Evolutionary conservation across 1,284 basidiomycete species (phyloP), one percentile per base, ranked within the genome.

Genomic region (Moniliella sp.): DNA sequence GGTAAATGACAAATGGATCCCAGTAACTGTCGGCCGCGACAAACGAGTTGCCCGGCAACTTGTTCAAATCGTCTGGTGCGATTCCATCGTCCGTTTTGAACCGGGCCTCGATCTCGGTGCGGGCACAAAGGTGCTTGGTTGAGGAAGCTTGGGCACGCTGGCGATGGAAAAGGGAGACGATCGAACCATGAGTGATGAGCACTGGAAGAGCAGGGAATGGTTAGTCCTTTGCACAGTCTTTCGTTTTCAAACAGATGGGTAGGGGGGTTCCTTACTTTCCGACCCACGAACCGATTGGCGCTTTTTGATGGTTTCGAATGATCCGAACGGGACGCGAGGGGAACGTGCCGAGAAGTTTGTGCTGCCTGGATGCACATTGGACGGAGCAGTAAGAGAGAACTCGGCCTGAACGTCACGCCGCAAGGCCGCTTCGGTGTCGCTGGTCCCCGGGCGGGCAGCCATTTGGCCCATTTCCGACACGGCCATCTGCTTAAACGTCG

Each of bases 241-340:
- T 25, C 28, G n/a, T n/a, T n/a, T n/a, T n/a, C n/a, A n/a, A n/a
- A n/a, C n/a, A n/a, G n/a, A n/a, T 25, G 16, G 27, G 28, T 5
- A n/a, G 18, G 18, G 23, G 14, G 14, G 4, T 36, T 30, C 46
- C 34, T 34, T 42, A 25, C 40, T 66, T 59, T 91, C 86, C 3
- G 82, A 70, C 46, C 84, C 83, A 67, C 47, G 35, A 4, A 38
- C 86, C 83, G 40, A 76, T 60, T 84, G 80, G 48, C 82, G 71
- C 69, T 93, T 93, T 69, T 93, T 91, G 67, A 52, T 61, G 3
- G 61, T 63, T 63, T 34, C 59, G 61, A 63, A 94, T 93, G 48
- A 94, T 80, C 63, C 88, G 88, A 69, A 94, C 93, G 18, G 84
- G 76, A 74, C 66, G 88, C 86, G 15, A 74, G 69, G 27, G 81